Conservation (phyloP, 257 asterid species). For the Leptodermis oblonga region DNA sequence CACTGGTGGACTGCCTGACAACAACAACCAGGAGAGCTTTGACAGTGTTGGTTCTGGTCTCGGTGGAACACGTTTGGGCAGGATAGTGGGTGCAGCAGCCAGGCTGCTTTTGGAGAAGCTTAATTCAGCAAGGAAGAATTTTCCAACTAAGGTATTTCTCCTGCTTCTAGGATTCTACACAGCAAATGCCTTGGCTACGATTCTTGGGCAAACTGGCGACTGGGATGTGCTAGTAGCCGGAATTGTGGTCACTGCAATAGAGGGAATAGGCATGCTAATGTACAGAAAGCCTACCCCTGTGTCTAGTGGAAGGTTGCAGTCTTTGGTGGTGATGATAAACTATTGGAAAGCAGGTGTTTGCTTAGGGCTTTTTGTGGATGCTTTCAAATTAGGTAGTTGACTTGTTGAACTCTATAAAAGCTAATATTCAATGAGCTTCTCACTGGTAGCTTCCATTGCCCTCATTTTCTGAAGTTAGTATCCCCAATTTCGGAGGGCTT, state of each 20-base stretch:
- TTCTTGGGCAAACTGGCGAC: conserved; percentile 96
- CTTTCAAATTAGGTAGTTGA: conserved; percentile 95
- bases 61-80: conserved; percentile 87
- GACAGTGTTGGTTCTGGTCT: conserved; percentile 37
- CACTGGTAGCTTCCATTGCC: neutral
- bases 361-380: conserved; percentile 96
- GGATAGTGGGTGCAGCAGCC: conserved; percentile 82
- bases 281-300: conserved; percentile 57
- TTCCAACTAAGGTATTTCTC: conserved; percentile 86
- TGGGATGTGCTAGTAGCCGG: conserved; percentile 99
- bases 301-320: conserved; percentile 51
- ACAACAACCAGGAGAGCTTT: conserved; percentile 45
- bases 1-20: conserved; percentile 58
- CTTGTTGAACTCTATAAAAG: neutral
- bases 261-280: conserved; percentile 97
- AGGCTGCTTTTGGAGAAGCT: conserved; percentile 68
- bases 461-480: neutral
- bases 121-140: conserved; percentile 72
- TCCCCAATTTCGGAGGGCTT: neutral
- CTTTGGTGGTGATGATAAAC: conserved; percentile 72
- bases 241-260: conserved; percentile 86
- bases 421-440: neutral
- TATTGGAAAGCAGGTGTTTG: conserved; percentile 98
- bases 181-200: conserved; percentile 87
- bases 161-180: conserved; percentile 93